Evolutionary conservation across 2,329 filamentous ascomycete genomes (phyloP).

Genomic region (Xylaria sp.): DNA sequence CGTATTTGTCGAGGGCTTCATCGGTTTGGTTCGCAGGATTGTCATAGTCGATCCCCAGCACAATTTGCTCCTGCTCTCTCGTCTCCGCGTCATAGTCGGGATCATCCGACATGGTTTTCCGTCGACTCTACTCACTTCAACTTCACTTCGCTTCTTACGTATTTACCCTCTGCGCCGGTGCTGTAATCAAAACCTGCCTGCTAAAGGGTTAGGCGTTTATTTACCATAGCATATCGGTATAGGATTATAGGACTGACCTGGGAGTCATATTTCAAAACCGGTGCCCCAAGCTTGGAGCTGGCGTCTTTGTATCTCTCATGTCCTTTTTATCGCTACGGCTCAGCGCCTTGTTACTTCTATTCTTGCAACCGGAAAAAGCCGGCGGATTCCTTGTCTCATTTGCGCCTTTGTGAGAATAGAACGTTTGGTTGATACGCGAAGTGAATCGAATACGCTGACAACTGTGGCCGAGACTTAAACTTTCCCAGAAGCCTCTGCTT

Average conservation of each 20-base stretch:
- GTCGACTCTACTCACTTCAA: neutral
- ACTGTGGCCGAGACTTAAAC: neutral
- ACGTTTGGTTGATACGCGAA: too few relatives aligned
- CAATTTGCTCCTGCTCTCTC: neutral
- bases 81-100: neutral
- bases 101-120: neutral
- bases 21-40: neutral
- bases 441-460: neutral
- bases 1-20: neutral
- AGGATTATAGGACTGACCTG: neutral
- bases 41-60: neutral
- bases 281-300: too few relatives aligned
- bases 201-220: neutral
- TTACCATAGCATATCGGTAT: neutral
- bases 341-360: neutral
- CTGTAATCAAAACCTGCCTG: neutral
- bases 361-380: neutral
- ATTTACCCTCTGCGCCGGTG: too few relatives aligned
- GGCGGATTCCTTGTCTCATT: neutral
- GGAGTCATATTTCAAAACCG: neutral
- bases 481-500: neutral
- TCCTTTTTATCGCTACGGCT: neutral
- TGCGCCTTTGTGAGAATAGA: neutral
- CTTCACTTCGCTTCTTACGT: neutral
- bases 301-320: neutral